phyloP scores from a whole-genome alignment of 192 early-diverging fungal species.

The Podila verticillata region DNA sequence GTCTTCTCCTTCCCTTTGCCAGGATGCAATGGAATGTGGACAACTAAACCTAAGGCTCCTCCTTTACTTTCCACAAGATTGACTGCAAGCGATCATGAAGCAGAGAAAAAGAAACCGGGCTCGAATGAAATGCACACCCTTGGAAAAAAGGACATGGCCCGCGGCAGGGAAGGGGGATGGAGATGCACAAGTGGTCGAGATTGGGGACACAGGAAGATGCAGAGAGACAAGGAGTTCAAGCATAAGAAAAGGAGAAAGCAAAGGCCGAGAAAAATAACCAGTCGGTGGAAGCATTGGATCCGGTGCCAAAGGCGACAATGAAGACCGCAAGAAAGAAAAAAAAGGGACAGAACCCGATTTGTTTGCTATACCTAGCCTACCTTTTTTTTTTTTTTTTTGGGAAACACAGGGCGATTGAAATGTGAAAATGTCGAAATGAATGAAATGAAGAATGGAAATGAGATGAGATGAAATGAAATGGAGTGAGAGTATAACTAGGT shows the following conservation, averaged over 20 bases:
- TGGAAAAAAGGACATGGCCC: conserved; percentile 1
- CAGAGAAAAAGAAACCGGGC: background rate
- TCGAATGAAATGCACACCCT: background rate
- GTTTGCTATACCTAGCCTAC: too few relatives aligned
- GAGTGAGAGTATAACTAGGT: too few relatives aligned
- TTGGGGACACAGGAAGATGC: background rate
- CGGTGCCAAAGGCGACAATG: background rate
- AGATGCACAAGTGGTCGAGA: background rate
- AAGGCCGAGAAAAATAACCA: background rate
- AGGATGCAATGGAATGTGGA: conserved; percentile 9
- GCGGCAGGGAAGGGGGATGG: conserved; percentile 3
- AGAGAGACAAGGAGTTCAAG: background rate
- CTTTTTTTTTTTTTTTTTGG: too few relatives aligned
- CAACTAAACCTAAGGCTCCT: too few relatives aligned
- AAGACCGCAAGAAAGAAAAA: background rate
- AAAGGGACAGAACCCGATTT: background rate
- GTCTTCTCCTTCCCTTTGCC: background rate
- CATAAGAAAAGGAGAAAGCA: background rate
- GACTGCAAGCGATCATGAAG: background rate
- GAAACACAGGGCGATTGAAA: too few relatives aligned
- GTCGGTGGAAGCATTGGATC: background rate
- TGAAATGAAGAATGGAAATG: too few relatives aligned
- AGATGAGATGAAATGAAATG: too few relatives aligned
- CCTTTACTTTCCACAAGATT: background rate
- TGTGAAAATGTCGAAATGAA: too few relatives aligned